Evolutionary conservation across 768 basidiomycete genomes (phyloP).

Genomic region (Hortiboletus campestris): DNA sequence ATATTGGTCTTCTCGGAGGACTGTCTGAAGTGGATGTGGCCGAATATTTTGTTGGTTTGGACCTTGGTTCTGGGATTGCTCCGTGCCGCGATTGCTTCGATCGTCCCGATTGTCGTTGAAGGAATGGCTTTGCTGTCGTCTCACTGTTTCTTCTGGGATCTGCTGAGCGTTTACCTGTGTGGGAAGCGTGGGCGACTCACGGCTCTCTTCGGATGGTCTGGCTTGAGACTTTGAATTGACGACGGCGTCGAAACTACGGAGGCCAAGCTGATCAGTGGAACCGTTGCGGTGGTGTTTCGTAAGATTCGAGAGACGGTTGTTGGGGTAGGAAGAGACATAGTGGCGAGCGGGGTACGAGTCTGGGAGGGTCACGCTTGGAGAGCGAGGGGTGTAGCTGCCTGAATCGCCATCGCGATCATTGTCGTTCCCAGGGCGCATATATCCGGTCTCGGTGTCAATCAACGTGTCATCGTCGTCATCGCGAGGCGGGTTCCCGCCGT

Average conservation of each 20-base stretch:
- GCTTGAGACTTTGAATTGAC: constrained; percentile 46
- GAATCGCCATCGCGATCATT: constrained; percentile 48
- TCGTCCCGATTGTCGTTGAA: constrained; percentile 21
- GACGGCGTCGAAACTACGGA: constrained; percentile 57
- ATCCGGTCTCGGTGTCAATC: constrained; percentile 39
- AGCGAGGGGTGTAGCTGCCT: constrained; percentile 64
- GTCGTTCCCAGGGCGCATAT: constrained; percentile 32
- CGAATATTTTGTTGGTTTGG: constrained; percentile 27
- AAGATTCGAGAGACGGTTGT: constrained; percentile 34
- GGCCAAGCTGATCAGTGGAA: constrained; percentile 58
- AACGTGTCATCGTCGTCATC: constrained; percentile 49
- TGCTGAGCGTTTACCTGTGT: constrained; percentile 17
- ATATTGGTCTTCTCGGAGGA: constrained; percentile 57
- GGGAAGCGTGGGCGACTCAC: constrained; percentile 23
- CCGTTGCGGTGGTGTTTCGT: constrained; percentile 55
- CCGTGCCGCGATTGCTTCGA: constrained; percentile 17
- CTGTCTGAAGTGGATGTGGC: constrained; percentile 38
- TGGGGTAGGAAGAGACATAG: constrained; percentile 31
- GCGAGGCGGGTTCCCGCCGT: constrained; percentile 35
- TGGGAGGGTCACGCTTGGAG: constrained; percentile 60
- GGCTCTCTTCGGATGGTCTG: constrained; percentile 26
- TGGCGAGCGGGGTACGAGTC: constrained; percentile 37
- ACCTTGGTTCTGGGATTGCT: constrained; percentile 21
- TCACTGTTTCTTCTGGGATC: constrained; percentile 18
- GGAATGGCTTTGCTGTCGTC: constrained; percentile 20